A percentile compares a stretch with the other conserved stretches of the same genome.
phyloP scores from a whole-genome alignment of 371 early-diverging fungal genomes.

The Actinomucor elegans region DNA sequence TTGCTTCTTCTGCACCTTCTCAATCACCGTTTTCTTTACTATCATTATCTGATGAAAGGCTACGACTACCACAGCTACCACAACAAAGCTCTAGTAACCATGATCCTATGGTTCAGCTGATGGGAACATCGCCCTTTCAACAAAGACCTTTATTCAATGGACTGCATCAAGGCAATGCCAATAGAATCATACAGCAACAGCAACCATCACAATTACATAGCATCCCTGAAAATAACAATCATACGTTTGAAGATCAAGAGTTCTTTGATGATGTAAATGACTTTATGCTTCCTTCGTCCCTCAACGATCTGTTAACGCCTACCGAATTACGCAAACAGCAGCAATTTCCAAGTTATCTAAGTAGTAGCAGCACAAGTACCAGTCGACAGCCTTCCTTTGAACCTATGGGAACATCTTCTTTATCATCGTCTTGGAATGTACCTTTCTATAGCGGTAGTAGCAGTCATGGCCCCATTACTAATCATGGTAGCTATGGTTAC shows the following conservation, averaged over 20 bases:
- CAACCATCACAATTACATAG: not conserved
- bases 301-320: slow-evolving; percentile 59
- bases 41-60: too few species aligned
- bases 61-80: slow-evolving; percentile 15
- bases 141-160: not conserved
- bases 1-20: slow-evolving; percentile 23
- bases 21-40: slow-evolving; percentile 13
- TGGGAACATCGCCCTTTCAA: slow-evolving; percentile 1
- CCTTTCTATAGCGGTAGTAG: slow-evolving; percentile 16
- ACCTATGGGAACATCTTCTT: too few species aligned
- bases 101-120: slow-evolving; percentile 4
- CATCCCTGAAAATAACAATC: too few species aligned
- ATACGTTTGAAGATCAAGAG: too few species aligned
- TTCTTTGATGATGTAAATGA: slow-evolving; percentile 29
- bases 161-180: too few species aligned
- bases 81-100: slow-evolving; percentile 7
- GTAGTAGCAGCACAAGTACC: too few species aligned
- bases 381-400: too few species aligned
- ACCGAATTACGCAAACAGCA: slow-evolving; percentile 41
- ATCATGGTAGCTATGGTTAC: too few species aligned
- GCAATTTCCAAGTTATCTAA: not conserved
- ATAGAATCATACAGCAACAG: not conserved
- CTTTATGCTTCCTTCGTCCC: slow-evolving; percentile 52
- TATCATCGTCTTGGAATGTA: slow-evolving; percentile 7
- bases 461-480: not conserved